A percentile compares a stretch with the other conserved stretches of the same genome.
Evolutionary conservation across 345 rosid species (phyloP).

Genomic region (Raphanus sativus): DNA sequence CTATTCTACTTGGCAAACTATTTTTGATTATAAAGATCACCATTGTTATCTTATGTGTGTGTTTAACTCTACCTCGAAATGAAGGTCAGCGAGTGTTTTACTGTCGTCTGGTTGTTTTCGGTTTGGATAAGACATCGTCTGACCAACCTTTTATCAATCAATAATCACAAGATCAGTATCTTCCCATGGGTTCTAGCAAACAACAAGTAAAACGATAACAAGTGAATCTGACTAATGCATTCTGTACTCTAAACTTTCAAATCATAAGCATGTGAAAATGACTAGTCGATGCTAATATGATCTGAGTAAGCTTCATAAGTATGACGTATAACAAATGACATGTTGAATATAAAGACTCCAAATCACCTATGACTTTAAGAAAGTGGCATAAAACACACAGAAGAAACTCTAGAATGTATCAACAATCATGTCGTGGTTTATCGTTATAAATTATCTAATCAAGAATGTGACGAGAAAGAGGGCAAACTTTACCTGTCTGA

Average conservation of each 20-base stretch:
- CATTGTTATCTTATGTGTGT: neutral
- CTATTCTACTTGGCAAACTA: neutral
- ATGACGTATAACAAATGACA: neutral
- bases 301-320: neutral
- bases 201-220: no score
- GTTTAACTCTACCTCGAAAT: conserved; percentile 56
- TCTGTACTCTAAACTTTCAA: neutral
- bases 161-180: conserved; percentile 18
- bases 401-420: neutral
- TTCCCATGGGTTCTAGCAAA: neutral
- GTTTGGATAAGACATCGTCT: conserved; percentile 65
- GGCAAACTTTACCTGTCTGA: conserved; percentile 57
- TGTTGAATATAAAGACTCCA: neutral
- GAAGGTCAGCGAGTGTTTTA: conserved; percentile 68
- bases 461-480: conserved; percentile 2
- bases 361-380: neutral
- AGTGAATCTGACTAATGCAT: no score
- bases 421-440: neutral
- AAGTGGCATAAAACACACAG: neutral
- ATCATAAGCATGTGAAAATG: neutral
- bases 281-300: neutral
- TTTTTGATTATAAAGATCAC: neutral
- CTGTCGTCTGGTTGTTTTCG: conserved; percentile 72
- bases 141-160: conserved; percentile 63
- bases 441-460: neutral